Evolutionary conservation across 306 rosid species (phyloP), one percentile per base, ranked within the genome.

Genomic region (Senna siamea): DNA sequence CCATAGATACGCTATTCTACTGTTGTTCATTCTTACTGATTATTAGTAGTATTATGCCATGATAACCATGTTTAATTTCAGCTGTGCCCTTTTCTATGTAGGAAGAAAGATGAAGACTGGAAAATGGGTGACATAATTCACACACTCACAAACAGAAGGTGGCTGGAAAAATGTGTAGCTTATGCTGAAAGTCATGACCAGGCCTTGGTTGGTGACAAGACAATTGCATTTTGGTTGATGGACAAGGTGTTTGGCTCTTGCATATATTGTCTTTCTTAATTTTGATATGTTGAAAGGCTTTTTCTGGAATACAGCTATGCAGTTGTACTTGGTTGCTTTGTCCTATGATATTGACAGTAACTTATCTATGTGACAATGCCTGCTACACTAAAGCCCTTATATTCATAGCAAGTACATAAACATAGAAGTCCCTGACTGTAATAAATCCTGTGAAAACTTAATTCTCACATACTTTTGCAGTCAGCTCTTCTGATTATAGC

Each of bases 101-200:
- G 91, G 82, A 83, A 83, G 78, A 77, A 43, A 51, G 95, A 89
- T 63, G 89, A 89, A 80, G 54, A 69, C 23, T 89, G 95, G 95
- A 15, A 32, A 76, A 81, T 89, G 89, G 75, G 87, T 65, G 89
- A 83, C 67, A 85, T 89, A 48, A 66, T 89, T 83, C 78, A 79
- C 84, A 83, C 88, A 1, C 95, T 87, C 69, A 80, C 83, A 41
- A 89, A 89, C 85, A 83, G 97, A 87, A 86, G 99, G 84, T 95
- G 99, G 99, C 76, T 66, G 76, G 99, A 95, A 85, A 95, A 95
- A 26, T 95, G 99, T 70, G 80, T 95, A 76, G 59, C 87, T 53
- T 95, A 95, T 87, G 99, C 99, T 23, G 99, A 95, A 90, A 95
- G 99, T 86, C 99, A 95, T 69, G 99, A 95, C 80, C 99, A 95